These are phyloP conservation scores for Yarrowia sp. DNA, from an alignment of 805 yeast species.

Conservation along the genomic window DNA sequence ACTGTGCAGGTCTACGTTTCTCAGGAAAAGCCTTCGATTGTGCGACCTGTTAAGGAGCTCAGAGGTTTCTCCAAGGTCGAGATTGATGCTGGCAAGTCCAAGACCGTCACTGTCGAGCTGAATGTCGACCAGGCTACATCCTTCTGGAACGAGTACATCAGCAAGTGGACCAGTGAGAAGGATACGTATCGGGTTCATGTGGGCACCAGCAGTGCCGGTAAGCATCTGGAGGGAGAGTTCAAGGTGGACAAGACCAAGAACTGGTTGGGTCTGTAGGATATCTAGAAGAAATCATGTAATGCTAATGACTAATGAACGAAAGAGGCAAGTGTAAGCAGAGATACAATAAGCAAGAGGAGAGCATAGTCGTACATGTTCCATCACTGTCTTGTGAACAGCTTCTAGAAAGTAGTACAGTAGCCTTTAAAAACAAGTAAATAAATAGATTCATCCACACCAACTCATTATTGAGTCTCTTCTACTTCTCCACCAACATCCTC, in stretches of 20 bases:
- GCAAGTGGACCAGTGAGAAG: constrained; percentile 27
- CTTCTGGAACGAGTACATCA: constrained; percentile 26
- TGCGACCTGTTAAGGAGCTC: constrained; percentile 26
- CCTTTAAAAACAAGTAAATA: too few species aligned
- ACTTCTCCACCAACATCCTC: too few species aligned
- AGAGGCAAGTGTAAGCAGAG: too few species aligned
- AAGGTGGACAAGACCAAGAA: constrained; percentile 19
- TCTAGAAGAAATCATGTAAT: too few species aligned
- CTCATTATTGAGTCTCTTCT: too few species aligned
- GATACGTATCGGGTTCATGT: background rate
- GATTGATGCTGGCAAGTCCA: constrained; percentile 15
- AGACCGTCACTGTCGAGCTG: constrained; percentile 43
- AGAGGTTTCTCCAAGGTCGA: constrained; percentile 14
- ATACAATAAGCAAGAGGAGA: too few species aligned
- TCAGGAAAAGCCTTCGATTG: constrained; percentile 8
- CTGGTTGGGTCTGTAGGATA: constrained; percentile 2
- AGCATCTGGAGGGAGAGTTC: constrained; percentile 8
- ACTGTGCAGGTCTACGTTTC: constrained; percentile 28
- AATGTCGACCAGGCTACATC: constrained; percentile 16
- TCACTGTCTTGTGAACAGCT: too few species aligned
- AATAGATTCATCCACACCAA: too few species aligned
- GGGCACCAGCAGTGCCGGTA: constrained; percentile 16
- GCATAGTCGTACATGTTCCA: too few species aligned
- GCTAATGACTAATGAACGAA: background rate
- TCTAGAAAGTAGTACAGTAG: too few species aligned